These are phyloP conservation scores for Draba incana DNA, from an alignment of 345 rosid species.

Conservation along the genomic window DNA sequence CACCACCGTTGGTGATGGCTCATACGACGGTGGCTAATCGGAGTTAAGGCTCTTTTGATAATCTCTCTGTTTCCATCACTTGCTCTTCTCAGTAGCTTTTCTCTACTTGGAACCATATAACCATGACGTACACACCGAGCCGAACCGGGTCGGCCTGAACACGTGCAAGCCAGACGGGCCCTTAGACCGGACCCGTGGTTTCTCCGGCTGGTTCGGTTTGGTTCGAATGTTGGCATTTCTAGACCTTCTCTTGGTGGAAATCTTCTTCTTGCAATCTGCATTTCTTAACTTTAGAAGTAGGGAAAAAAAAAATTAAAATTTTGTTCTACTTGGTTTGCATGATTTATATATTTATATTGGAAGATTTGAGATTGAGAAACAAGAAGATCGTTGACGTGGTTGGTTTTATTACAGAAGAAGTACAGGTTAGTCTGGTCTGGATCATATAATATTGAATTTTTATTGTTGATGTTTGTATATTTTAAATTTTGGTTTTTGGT, in stretches of 20 bases:
- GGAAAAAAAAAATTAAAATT: background rate
- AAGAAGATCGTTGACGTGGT: slow-evolving; percentile 23
- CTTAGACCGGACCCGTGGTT: slow-evolving; percentile 12
- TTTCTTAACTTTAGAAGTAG: background rate
- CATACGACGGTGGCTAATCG: slow-evolving; percentile 41
- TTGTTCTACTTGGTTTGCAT: background rate
- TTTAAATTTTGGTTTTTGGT: background rate
- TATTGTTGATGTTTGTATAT: background rate
- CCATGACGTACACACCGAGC: slow-evolving; percentile 39
- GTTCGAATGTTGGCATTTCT: slow-evolving; percentile 15
- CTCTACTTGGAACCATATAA: slow-evolving; percentile 45
- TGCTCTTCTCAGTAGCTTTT: slow-evolving; percentile 34
- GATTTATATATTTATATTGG: slow-evolving; percentile 15
- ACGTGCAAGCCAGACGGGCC: slow-evolving; percentile 20
- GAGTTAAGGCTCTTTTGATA: slow-evolving; percentile 49
- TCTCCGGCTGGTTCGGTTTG: slow-evolving; percentile 18
- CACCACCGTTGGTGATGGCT: slow-evolving; percentile 43
- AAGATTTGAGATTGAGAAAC: background rate
- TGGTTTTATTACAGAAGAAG: background rate
- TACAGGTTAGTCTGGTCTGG: slow-evolving; percentile 1
- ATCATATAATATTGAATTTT: background rate
- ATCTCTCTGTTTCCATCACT: slow-evolving; percentile 42
- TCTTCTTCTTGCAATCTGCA: slow-evolving; percentile 23
- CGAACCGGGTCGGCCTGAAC: slow-evolving; percentile 33
- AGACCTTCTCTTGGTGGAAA: slow-evolving; percentile 19